phyloP scores from a whole-genome alignment of 345 rosid genomes.

The Limnanthes douglasii region DNA sequence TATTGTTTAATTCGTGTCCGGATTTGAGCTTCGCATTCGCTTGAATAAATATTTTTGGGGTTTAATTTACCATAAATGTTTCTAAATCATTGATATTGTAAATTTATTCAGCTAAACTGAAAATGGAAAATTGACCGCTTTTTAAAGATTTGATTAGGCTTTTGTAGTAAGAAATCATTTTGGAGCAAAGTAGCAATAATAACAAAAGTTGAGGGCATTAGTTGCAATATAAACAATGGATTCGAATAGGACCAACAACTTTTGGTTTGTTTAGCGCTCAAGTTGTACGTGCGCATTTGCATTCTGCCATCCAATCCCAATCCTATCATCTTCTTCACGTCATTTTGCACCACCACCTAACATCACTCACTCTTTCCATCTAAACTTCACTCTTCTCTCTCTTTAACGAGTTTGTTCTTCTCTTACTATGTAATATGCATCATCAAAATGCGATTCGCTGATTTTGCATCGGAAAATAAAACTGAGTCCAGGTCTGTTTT shows the following conservation, averaged over 20 bases:
- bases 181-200: neutral
- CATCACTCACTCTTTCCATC: neutral
- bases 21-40: neutral
- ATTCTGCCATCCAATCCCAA: constrained; percentile 8
- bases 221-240: neutral
- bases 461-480: too few relatives aligned
- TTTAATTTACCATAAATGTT: too few relatives aligned
- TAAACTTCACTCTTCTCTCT: neutral
- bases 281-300: too few relatives aligned
- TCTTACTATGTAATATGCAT: too few relatives aligned
- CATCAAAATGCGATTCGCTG: too few relatives aligned
- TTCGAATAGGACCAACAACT: neutral
- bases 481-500: neutral
- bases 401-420: too few relatives aligned
- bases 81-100: too few relatives aligned
- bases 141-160: too few relatives aligned
- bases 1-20: neutral
- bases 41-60: too few relatives aligned
- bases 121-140: neutral
- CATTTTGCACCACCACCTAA: neutral
- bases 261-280: neutral
- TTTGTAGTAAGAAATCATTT: neutral
- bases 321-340: constrained; percentile 1
- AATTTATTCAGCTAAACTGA: neutral
- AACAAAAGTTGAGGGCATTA: neutral